Percentiles rank a stretch among this genome's conserved stretches.
Evolutionary conservation across 345 rosid genomes (phyloP).

Genomic region (Pseudoturritis turrita): DNA sequence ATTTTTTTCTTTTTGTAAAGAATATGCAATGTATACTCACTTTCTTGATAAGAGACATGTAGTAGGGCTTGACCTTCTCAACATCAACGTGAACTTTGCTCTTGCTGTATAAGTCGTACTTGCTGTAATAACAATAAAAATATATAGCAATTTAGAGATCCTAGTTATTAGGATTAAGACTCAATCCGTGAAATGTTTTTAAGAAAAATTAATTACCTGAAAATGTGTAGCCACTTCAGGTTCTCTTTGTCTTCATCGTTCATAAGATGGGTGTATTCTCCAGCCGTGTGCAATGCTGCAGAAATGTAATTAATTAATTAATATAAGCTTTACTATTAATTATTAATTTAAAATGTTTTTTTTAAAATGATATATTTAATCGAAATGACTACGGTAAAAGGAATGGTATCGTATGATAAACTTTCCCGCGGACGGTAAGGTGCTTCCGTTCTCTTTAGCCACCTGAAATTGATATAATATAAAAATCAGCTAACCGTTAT

Average conservation of each 20-base stretch:
- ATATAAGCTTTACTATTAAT: not conserved
- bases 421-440: slow-evolving; percentile 50
- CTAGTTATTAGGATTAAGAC: not conserved
- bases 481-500: not conserved
- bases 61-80: slow-evolving; percentile 58
- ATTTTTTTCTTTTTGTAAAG: not conserved
- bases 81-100: slow-evolving; percentile 58
- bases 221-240: slow-evolving; percentile 55
- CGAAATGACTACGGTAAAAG: slow-evolving; percentile 43
- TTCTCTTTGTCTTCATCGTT: slow-evolving; percentile 50
- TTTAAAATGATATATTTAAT: not conserved
- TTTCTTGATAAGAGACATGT: slow-evolving; percentile 53
- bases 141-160: not conserved
- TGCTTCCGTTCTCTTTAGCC: slow-evolving; percentile 52
- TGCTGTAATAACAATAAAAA: slow-evolving; percentile 40
- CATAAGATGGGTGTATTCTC: slow-evolving; percentile 50
- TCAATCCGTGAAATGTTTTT: not conserved
- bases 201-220: slow-evolving; percentile 44
- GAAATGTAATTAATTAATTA: not conserved
- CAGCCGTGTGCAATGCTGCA: slow-evolving; percentile 54
- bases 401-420: slow-evolving; percentile 64
- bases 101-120: slow-evolving; percentile 65
- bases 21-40: slow-evolving; percentile 25
- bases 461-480: slow-evolving; percentile 19
- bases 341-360: not conserved